Evolutionary conservation across 1,139 yeast genomes (phyloP).

Genomic region (Fermentozyma sake): DNA sequence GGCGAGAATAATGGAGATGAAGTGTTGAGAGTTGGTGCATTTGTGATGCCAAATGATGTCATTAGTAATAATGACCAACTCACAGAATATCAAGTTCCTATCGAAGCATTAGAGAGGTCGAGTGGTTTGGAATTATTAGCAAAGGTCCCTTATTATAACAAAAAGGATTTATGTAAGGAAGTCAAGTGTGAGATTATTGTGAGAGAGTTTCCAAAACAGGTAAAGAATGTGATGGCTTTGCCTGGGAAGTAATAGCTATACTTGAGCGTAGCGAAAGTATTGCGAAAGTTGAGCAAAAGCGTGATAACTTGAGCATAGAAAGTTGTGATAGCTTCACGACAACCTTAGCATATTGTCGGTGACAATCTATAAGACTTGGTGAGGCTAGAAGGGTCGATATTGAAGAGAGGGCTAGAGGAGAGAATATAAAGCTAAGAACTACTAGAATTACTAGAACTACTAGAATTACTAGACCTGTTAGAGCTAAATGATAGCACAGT

Average conservation of each 20-base stretch:
- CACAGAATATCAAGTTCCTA: slow-evolving; percentile 76
- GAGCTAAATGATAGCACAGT: too few relatives aligned
- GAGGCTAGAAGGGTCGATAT: too few relatives aligned
- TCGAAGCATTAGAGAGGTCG: slow-evolving; percentile 82
- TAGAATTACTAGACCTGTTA: too few relatives aligned
- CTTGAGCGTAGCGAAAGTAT: too few relatives aligned
- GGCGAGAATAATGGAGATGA: slow-evolving; percentile 59
- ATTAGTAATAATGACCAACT: slow-evolving; percentile 71
- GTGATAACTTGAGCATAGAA: too few relatives aligned
- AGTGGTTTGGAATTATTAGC: slow-evolving; percentile 80
- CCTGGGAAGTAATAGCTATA: slow-evolving; percentile 12
- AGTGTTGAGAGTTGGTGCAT: slow-evolving; percentile 77
- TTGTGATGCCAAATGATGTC: slow-evolving; percentile 81
- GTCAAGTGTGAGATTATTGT: slow-evolving; percentile 76
- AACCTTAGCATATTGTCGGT: too few relatives aligned
- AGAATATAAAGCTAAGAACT: too few relatives aligned
- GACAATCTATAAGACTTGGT: too few relatives aligned
- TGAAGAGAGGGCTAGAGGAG: too few relatives aligned
- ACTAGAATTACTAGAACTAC: too few relatives aligned
- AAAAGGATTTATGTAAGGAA: slow-evolving; percentile 72
- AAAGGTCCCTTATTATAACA: slow-evolving; percentile 56
- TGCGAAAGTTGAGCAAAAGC: too few relatives aligned
- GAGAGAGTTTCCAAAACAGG: slow-evolving; percentile 69
- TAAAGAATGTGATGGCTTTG: slow-evolving; percentile 20
- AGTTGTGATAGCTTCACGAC: too few relatives aligned